Evolutionary conservation across 192 early-diverging fungal species (phyloP), one percentile per base, ranked within the genome.

Genomic region (Entophlyctis luteolus): DNA sequence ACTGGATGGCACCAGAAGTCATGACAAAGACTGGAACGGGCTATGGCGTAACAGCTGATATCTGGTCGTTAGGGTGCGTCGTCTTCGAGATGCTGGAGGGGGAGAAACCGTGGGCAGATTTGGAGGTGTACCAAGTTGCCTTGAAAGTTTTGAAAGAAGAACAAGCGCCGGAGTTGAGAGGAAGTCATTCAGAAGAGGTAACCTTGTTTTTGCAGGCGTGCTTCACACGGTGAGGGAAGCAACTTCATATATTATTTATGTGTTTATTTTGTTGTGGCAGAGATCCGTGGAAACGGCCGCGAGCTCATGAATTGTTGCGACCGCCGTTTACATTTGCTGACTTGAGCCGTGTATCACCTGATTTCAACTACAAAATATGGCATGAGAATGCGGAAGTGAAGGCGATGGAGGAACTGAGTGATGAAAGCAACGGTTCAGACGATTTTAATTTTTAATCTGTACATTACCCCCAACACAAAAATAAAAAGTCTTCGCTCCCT

Each of bases 1-100:
- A 91, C 75, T 98, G 96, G 97, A 98, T 98, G 95, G 95, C 97
- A n/a, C 97, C 95, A 23, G 97, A 98, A 77, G 93, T 98, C 4
- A 91, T 95, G 52, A 91, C 92, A 73, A 89, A 91, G 73, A 92
- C 90, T 2, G 87, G 90, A 34, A 35, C 31, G 33, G 55, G n/a
- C 32, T 97, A 96, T 71, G 92, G 91, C 5, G 82, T 87, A 59
- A 97, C 95, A 80, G 92, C 90, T 25, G 75, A 73, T 38, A 72
- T 76, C 14, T 73, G 77, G 78, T 88, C 88, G 69, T 77, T 99
- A 29, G 95, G 95, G 6, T 98, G 95, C 71, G 81, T 98, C 65
- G 84, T 94, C 0, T 88, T 97, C n/a, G 97, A 99, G 79, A 99
- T 99, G 97, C 89, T 99, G 68, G 96, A 95, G 0, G 94, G 93